Evolutionary conservation across 441 rosid species (phyloP).

Genomic region (Oxalis stricta): DNA sequence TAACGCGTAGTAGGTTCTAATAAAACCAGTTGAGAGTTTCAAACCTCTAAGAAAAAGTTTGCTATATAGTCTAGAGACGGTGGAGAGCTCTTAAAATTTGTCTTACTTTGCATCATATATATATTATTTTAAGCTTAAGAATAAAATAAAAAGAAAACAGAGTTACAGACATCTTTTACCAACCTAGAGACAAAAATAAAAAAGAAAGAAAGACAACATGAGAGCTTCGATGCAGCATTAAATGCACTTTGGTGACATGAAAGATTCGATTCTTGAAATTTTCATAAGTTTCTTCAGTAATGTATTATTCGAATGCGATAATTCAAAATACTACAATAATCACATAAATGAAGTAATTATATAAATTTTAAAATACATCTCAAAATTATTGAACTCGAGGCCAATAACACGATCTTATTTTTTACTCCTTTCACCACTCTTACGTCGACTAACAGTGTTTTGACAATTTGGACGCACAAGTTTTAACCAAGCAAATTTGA

Average conservation of each 20-base stretch:
- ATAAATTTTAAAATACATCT: no score
- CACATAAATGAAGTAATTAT: no score
- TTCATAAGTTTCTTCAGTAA: slow-evolving; percentile 15
- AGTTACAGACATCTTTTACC: slow-evolving; percentile 62
- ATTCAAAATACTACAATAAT: no score
- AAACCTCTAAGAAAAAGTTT: slow-evolving; percentile 18
- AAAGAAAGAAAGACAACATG: slow-evolving; percentile 34
- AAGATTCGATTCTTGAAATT: slow-evolving; percentile 53
- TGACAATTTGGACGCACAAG: no score
- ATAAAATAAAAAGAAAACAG: slow-evolving; percentile 29
- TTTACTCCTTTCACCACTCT: no score
- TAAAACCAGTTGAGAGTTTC: slow-evolving; percentile 15
- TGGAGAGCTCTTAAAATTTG: slow-evolving; percentile 12
- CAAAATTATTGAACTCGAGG: no score
- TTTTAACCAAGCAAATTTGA: no score
- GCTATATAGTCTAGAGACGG: slow-evolving; percentile 5
- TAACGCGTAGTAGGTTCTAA: no score
- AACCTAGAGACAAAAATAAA: slow-evolving; percentile 29
- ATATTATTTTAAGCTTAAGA: slow-evolving; percentile 1
- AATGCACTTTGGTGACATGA: slow-evolving; percentile 46
- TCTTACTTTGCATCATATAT: neutral
- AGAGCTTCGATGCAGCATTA: slow-evolving; percentile 42
- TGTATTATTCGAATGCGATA: no score
- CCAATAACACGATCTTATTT: no score
- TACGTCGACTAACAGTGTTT: no score